These are phyloP conservation scores for Rhodomyrtus tomentosa DNA, from an alignment of 345 rosid genomes.

Conservation along the genomic window DNA sequence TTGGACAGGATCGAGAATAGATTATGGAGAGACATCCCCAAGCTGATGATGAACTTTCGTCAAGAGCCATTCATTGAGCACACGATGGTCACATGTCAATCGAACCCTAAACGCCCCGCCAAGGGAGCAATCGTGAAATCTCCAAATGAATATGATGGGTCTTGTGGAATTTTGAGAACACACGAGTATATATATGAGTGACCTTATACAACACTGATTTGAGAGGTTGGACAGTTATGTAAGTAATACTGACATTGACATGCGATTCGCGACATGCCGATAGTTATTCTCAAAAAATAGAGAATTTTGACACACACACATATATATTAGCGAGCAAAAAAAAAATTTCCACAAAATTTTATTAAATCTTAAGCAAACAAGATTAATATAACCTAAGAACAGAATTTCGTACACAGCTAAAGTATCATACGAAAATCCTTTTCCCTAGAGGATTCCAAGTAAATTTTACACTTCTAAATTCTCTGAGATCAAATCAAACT, in stretches of 20 bases:
- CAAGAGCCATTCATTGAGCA: neutral
- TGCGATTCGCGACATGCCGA: too few species aligned
- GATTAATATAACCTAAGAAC: neutral
- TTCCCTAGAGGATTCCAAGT: neutral
- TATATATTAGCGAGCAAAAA: too few species aligned
- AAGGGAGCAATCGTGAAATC: neutral
- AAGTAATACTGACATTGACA: too few species aligned
- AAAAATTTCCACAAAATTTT: neutral
- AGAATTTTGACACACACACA: neutral
- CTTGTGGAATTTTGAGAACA: neutral
- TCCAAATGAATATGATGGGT: neutral
- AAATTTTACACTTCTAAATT: neutral
- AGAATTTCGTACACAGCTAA: too few species aligned
- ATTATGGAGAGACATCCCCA: neutral
- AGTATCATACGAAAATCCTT: neutral
- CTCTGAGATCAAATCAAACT: neutral
- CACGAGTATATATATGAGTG: too few species aligned
- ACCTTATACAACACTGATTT: too few species aligned
- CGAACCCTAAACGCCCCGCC: neutral
- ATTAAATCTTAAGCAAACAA: neutral
- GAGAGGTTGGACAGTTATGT: neutral
- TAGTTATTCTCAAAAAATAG: too few species aligned
- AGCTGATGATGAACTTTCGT: too few species aligned
- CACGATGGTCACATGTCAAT: neutral
- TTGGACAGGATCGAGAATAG: too few species aligned